Evolutionary conservation across 164 flowering plant species (phyloP).

Genomic region (Santalum album): DNA sequence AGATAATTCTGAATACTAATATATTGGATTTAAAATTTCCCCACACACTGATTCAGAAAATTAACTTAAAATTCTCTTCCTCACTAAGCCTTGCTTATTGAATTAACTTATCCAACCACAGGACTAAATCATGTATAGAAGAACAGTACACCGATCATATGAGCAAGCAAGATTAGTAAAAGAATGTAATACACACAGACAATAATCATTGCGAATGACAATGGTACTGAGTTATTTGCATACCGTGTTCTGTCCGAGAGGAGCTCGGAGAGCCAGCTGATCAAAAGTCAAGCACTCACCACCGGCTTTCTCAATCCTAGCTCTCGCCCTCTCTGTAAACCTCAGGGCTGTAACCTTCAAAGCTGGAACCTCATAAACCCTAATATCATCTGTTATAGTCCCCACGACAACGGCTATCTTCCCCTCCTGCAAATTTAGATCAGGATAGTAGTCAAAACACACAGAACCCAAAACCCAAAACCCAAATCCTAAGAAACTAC

Average conservation of each 20-base stretch:
- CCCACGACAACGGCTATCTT: constrained; percentile 46
- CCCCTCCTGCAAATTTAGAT: constrained; percentile 17
- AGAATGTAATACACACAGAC: too few species aligned
- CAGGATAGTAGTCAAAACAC: background rate
- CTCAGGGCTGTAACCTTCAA: constrained; percentile 41
- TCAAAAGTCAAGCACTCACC: constrained; percentile 49
- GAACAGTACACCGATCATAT: too few species aligned
- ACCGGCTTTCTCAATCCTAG: constrained; percentile 28
- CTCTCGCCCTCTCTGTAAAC: constrained; percentile 35
- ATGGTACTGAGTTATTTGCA: background rate
- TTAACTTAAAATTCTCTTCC: too few species aligned
- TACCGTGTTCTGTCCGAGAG: constrained; percentile 43
- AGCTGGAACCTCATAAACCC: constrained; percentile 35
- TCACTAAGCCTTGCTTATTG: too few species aligned
- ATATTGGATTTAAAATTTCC: too few species aligned
- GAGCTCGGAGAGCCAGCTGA: constrained; percentile 43
- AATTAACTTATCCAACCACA: too few species aligned
- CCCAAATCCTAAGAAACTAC: background rate
- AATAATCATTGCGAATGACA: background rate
- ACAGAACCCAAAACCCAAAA: background rate
- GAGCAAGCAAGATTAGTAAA: too few species aligned
- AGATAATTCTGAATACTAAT: too few species aligned
- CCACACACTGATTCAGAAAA: too few species aligned
- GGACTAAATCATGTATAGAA: background rate
- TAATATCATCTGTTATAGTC: too few species aligned